Percentiles rank a stretch among this genome's conserved stretches.
phyloP scores from a whole-genome alignment of 2,329 filamentous ascomycete species.

The Botrytis fabae region DNA sequence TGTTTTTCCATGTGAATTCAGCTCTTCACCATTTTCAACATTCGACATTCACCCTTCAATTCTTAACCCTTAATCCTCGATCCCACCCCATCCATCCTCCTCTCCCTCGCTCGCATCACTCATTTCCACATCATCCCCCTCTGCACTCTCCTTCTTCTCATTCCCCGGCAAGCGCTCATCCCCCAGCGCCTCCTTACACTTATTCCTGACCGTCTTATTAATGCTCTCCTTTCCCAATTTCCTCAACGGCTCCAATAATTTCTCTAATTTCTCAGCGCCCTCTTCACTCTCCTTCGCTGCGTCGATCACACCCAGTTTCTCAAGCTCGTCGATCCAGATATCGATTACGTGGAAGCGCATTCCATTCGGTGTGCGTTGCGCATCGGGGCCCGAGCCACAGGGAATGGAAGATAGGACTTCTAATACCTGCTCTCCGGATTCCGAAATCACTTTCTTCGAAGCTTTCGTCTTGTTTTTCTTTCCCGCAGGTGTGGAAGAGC shows the following conservation, averaged over 20 bases:
- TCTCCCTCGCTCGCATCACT: slow-evolving; percentile 29
- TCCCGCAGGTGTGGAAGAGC: slow-evolving; percentile 21
- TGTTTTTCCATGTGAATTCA: background rate
- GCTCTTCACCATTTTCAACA: slow-evolving; percentile 22
- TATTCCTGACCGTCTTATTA: slow-evolving; percentile 70
- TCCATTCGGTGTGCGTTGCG: slow-evolving; percentile 69
- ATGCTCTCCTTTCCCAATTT: slow-evolving; percentile 52
- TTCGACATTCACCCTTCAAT: slow-evolving; percentile 26
- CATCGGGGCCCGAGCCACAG: slow-evolving; percentile 30
- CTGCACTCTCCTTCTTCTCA: slow-evolving; percentile 37
- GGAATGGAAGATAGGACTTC: slow-evolving; percentile 49
- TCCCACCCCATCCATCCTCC: slow-evolving; percentile 38
- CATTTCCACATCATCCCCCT: slow-evolving; percentile 28
- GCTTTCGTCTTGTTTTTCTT: slow-evolving; percentile 41
- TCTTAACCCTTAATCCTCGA: slow-evolving; percentile 39
- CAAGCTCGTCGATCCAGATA: slow-evolving; percentile 87
- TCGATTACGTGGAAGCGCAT: slow-evolving; percentile 85
- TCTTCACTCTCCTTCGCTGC: slow-evolving; percentile 41
- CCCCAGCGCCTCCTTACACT: slow-evolving; percentile 67
- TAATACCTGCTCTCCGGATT: slow-evolving; percentile 44
- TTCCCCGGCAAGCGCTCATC: slow-evolving; percentile 75
- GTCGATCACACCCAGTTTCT: slow-evolving; percentile 62
- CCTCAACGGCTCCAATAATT: slow-evolving; percentile 48
- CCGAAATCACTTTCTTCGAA: slow-evolving; percentile 33
- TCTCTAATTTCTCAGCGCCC: slow-evolving; percentile 42